Base-by-base conservation (phyloP, 768 basidiomycete genomes). In the Lepiota venenata region DNA sequence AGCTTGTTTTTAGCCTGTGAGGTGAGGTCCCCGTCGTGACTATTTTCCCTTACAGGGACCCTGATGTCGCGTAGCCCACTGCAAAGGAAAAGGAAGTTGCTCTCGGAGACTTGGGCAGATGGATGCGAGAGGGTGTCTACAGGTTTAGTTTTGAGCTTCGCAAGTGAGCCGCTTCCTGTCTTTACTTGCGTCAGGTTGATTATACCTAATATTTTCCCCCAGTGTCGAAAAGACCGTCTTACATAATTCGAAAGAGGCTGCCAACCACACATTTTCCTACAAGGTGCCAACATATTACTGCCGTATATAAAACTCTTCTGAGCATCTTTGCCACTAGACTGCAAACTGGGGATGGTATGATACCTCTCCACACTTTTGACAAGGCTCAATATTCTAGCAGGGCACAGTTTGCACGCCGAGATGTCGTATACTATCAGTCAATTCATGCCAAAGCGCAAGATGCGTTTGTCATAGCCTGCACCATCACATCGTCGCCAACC, bases 291-390 rank as follows among this genome's bases (percentile, higher is more conserved):
- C 32, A 40, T 36, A 10, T n/a, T 10, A 35, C 14, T 18, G 10
- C 27, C 32, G 3, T 6, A 29, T 15, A 29, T 12, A 14, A 14
- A 2, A 35, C 9, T 37, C 8, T 47, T 45, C 10, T 49, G 16
- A 27, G 15, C 52, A 21, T 5, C 27, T 51, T 15, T 20, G 2
- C 21, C 21, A 27, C 20, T 46, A 88, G 85, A 87, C 90, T 11
- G 87, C 87, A 25, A 93, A 92, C 62, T 92, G 90, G 91, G 90
- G 89, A 67, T 93, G 91, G 89, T 87, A 78, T 35, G 45, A 56
- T 36, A 12, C 39, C 20, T 3, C n/a, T 7, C 22, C 21, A 1
- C 20, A 25, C 37, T 18, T 18, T 45, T 38, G 35, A 22, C 21
- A 20, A 12, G 29, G 9, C 42, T 47, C 10, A 50, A 42, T 38